Percentiles rank a stretch among this genome's conserved stretches.
These are phyloP conservation scores for Pythium sukuiense DNA, from an alignment of 352 stramenopile species.

Conservation along the genomic window DNA sequence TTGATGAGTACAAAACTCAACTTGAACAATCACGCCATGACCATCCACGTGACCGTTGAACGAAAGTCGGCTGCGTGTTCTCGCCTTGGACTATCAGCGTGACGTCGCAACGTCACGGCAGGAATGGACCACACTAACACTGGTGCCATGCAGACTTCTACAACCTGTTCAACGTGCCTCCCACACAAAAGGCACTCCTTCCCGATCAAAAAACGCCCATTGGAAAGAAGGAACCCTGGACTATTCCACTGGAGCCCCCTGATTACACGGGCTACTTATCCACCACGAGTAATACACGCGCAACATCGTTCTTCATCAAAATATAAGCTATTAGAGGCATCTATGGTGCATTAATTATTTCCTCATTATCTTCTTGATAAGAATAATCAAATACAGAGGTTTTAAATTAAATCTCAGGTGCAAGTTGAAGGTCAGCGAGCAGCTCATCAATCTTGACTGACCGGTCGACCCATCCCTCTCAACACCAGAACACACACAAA, in stretches of 20 bases:
- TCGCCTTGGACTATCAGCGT: neutral
- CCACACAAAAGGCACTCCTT: neutral
- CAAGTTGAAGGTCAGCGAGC: slow-evolving; percentile 10
- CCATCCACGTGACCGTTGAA: neutral
- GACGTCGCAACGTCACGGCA: neutral
- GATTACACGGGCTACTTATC: neutral
- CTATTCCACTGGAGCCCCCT: neutral
- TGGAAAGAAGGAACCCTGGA: neutral
- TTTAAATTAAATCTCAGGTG: neutral
- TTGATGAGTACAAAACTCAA: neutral
- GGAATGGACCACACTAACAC: too few relatives aligned
- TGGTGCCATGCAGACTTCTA: too few relatives aligned
- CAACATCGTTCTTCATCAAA: neutral
- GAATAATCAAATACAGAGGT: neutral
- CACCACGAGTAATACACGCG: neutral
- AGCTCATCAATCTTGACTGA: slow-evolving; percentile 1
- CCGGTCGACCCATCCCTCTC: neutral
- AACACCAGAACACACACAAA: neutral
- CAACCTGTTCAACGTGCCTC: neutral
- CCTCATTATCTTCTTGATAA: neutral
- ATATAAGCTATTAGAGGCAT: neutral
- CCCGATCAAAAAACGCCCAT: neutral
- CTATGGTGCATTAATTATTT: too few relatives aligned
- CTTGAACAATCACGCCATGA: neutral
- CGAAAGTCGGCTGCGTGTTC: too few relatives aligned